Conservation (phyloP, 352 stramenopile genomes). For the Pythium oligandrum region DNA sequence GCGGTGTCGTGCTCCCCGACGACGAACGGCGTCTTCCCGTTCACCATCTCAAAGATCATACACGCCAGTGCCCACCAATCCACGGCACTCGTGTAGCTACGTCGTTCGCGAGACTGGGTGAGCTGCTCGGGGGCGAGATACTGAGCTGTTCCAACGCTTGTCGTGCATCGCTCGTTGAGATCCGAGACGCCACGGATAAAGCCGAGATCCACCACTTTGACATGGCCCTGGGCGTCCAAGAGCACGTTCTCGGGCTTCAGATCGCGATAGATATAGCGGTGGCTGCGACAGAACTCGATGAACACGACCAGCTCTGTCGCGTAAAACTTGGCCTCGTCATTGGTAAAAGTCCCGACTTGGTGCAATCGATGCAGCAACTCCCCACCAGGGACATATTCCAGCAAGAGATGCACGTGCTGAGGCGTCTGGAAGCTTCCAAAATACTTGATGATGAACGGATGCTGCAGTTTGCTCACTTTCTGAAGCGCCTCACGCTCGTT, state of each 20-base stretch:
- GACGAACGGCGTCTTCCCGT: conserved; percentile 69
- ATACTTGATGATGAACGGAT: conserved; percentile 50
- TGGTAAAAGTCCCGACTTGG: conserved; percentile 41
- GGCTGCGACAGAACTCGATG: conserved; percentile 41
- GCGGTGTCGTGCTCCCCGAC: conserved; percentile 77
- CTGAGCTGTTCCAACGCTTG: conserved; percentile 57
- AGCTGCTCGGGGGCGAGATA: conserved; percentile 76
- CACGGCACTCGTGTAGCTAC: conserved; percentile 68
- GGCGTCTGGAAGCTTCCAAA: conserved; percentile 61
- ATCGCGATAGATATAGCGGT: conserved; percentile 80
- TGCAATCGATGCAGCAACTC: conserved; percentile 62
- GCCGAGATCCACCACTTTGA: conserved; percentile 69
- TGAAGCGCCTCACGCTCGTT: conserved; percentile 44
- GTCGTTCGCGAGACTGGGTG: conserved; percentile 40
- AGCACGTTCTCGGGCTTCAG: conserved; percentile 91
- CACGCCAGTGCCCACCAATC: conserved; percentile 86
- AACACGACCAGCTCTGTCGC: conserved; percentile 59
- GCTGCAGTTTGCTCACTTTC: conserved; percentile 27
- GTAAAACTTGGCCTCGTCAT: conserved; percentile 79
- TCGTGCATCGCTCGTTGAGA: conserved; percentile 37
- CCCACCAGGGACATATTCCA: conserved; percentile 64
- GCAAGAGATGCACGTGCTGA: conserved; percentile 59
- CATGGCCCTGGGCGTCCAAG: conserved; percentile 58
- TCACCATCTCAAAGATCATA: conserved; percentile 79
- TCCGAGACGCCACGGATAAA: conserved; percentile 44